Evolutionary conservation across 75 land plant species (phyloP).

Genomic region (Pinus albicaulis): DNA sequence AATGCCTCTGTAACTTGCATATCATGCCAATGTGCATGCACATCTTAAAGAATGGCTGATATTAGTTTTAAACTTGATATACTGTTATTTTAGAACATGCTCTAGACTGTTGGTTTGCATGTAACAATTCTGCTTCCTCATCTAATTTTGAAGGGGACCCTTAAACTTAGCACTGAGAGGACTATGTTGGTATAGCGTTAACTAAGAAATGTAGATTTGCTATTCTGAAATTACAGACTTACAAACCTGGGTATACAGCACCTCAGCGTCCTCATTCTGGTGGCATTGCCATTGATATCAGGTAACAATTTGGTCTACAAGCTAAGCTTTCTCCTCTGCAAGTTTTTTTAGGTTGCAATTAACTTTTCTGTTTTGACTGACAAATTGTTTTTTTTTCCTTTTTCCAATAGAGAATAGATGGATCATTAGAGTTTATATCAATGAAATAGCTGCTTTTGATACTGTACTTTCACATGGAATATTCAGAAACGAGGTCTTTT

Average conservation of each 20-base stretch:
- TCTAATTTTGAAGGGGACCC: too few relatives aligned
- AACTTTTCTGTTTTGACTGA: neutral
- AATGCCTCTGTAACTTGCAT: neutral
- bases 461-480: neutral
- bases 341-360: neutral
- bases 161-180: neutral
- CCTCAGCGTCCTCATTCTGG: constrained; percentile 43
- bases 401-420: neutral
- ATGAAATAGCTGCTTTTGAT: neutral
- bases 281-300: constrained; percentile 54
- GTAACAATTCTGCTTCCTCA: too few relatives aligned
- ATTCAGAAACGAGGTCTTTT: constrained; percentile 4
- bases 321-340: neutral
- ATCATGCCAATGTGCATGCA: too few relatives aligned
- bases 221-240: constrained; percentile 34
- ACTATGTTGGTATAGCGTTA: neutral
- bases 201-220: neutral
- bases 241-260: constrained; percentile 60
- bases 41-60: neutral
- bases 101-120: neutral
- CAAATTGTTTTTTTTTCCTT: neutral
- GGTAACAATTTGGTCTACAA: constrained; percentile 24
- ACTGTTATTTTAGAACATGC: neutral
- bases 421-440: neutral
- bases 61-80: too few relatives aligned